Evolutionary conservation across 352 stramenopile genomes (phyloP).

Genomic region (Paralagenidium karlingii): DNA sequence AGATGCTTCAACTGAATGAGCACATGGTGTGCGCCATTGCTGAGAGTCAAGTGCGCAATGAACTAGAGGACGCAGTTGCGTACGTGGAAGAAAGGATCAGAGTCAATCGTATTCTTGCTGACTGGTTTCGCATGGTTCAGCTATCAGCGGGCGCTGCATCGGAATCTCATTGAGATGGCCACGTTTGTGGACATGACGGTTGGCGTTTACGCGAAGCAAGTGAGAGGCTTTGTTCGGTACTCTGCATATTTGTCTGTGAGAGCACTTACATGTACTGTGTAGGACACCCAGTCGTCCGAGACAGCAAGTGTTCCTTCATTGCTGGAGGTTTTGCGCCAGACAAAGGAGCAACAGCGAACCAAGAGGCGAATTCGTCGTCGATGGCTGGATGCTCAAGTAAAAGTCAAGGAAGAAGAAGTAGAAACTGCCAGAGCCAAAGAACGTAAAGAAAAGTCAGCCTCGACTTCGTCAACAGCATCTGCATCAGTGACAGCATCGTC

Average conservation of each 20-base stretch:
- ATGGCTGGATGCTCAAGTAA: neutral
- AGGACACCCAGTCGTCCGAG: neutral
- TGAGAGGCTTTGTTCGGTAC: neutral
- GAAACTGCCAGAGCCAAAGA: too few species aligned
- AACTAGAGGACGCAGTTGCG: neutral
- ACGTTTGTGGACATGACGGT: neutral
- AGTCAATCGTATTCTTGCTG: neutral
- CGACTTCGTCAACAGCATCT: too few species aligned
- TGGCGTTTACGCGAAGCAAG: neutral
- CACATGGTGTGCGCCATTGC: neutral
- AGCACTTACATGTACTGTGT: neutral
- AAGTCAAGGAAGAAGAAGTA: too few species aligned
- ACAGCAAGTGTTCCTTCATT: neutral
- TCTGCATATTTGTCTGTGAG: neutral
- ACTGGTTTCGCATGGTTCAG: neutral
- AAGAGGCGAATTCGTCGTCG: neutral
- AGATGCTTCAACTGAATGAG: slow-evolving; percentile 1
- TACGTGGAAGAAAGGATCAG: too few species aligned
- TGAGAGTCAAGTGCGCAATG: neutral
- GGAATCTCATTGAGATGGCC: slow-evolving; percentile 1
- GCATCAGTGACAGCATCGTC: too few species aligned
- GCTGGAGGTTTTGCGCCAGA: neutral
- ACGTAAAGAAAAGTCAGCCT: too few species aligned
- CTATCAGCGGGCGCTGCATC: neutral
- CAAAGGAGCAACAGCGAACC: neutral